Conservation (phyloP, 257 asterid species). For the Vinca minor region DNA sequence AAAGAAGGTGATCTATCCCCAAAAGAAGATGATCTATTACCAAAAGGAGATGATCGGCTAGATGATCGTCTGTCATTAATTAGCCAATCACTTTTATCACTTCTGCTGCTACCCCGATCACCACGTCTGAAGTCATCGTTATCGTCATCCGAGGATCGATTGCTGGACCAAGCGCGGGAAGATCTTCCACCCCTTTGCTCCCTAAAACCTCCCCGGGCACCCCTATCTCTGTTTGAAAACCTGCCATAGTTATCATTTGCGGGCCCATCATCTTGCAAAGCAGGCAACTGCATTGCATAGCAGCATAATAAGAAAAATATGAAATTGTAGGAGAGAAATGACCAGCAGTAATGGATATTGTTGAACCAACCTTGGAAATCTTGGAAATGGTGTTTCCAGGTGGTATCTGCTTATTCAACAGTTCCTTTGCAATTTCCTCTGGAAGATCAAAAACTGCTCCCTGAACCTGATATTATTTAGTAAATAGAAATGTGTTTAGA, state of each 20-base stretch:
- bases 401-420: slow-evolving; percentile 61
- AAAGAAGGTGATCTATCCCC: no score
- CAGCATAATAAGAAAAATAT: not conserved
- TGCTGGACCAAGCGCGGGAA: slow-evolving; percentile 49
- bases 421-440: slow-evolving; percentile 82
- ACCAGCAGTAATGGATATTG: not conserved
- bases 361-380: slow-evolving; percentile 48
- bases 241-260: slow-evolving; percentile 66
- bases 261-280: slow-evolving; percentile 93
- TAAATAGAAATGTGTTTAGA: not conserved
- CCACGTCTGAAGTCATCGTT: slow-evolving; percentile 29
- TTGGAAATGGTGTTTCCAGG: slow-evolving; percentile 81
- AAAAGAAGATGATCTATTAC: no score
- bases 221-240: slow-evolving; percentile 59
- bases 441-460: slow-evolving; percentile 98
- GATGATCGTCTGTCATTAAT: slow-evolving; percentile 46
- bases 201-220: slow-evolving; percentile 49
- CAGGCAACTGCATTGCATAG: slow-evolving; percentile 56
- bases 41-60: slow-evolving; percentile 39
- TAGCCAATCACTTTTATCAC: slow-evolving; percentile 76
- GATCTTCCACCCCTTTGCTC: slow-evolving; percentile 55
- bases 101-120: slow-evolving; percentile 30
- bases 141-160: slow-evolving; percentile 28
- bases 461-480: slow-evolving; percentile 41
- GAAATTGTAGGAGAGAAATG: not conserved